phyloP scores from a whole-genome alignment of 495 filamentous ascomycete species.

The Penicillium alfredii region DNA sequence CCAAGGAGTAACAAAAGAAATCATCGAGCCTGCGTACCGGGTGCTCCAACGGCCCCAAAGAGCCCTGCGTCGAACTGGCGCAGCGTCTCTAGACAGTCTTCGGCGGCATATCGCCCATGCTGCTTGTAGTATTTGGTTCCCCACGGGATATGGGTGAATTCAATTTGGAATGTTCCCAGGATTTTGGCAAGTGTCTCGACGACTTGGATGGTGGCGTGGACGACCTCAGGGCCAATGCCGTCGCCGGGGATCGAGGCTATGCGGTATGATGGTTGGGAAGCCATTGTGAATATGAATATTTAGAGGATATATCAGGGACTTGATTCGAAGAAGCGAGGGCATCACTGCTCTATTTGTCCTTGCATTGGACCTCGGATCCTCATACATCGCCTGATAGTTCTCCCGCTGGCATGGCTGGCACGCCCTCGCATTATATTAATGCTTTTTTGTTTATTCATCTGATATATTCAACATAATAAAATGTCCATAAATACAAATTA shows the following conservation, averaged over 20 bases:
- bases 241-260: slow-evolving; percentile 41
- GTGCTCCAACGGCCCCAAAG: slow-evolving; percentile 43
- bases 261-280: slow-evolving; percentile 14
- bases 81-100: slow-evolving; percentile 32
- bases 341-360: too few species aligned
- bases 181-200: slow-evolving; percentile 27
- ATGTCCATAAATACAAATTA: too few species aligned
- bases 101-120: slow-evolving; percentile 35
- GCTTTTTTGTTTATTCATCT: too few species aligned
- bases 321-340: background rate
- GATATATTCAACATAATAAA: too few species aligned
- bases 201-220: slow-evolving; percentile 31
- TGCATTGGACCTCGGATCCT: too few species aligned
- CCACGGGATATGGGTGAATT: slow-evolving; percentile 39
- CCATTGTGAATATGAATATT: slow-evolving; percentile 4
- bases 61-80: slow-evolving; percentile 39
- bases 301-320: too few species aligned
- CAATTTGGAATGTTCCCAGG: slow-evolving; percentile 29
- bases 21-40: slow-evolving; percentile 15
- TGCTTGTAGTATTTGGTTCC: slow-evolving; percentile 37
- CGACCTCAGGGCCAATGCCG: slow-evolving; percentile 40
- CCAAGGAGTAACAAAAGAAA: background rate
- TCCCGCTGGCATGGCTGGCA: too few species aligned
- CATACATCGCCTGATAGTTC: too few species aligned
- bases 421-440: too few species aligned